A percentile compares a stretch with the other conserved stretches of the same genome.
These are phyloP conservation scores for Alternaria sp. DNA, from an alignment of 2,329 filamentous ascomycete species.

Conservation along the genomic window DNA sequence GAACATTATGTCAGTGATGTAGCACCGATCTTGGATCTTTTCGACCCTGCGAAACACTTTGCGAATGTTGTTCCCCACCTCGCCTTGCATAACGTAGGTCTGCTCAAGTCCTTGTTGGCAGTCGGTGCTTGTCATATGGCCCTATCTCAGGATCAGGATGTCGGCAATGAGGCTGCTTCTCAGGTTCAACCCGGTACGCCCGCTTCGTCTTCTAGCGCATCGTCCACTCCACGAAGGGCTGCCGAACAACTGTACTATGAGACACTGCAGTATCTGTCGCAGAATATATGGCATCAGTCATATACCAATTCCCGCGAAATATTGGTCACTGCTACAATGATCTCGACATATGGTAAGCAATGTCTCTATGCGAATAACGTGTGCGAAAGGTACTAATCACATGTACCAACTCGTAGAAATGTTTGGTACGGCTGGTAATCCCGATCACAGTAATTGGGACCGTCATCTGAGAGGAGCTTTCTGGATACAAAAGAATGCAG, in stretches of 20 bases:
- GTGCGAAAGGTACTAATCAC: not conserved
- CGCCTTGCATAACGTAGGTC: conserved; percentile 60
- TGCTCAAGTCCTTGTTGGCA: conserved; percentile 64
- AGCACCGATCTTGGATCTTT: conserved; percentile 52
- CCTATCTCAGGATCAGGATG: conserved; percentile 40
- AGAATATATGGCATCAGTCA: conserved; percentile 63
- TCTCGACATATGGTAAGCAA: conserved; percentile 59
- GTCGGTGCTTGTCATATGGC: conserved; percentile 60
- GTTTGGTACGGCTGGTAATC: conserved; percentile 60
- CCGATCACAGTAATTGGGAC: conserved; percentile 60
- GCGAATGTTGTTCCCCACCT: conserved; percentile 40
- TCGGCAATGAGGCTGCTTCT: conserved; percentile 27
- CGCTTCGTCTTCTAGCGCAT: conserved; percentile 15
- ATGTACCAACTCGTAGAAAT: conserved; percentile 54
- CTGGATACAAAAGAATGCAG: conserved; percentile 67
- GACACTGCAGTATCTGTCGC: conserved; percentile 66
- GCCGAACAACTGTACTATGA: conserved; percentile 65
- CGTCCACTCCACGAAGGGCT: conserved; percentile 42
- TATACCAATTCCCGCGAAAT: conserved; percentile 65
- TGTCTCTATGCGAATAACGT: not conserved
- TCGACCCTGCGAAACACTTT: conserved; percentile 51
- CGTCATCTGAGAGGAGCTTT: conserved; percentile 69
- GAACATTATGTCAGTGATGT: conserved; percentile 48
- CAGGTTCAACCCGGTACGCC: conserved; percentile 31
- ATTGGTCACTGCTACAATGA: conserved; percentile 63